Evolutionary conservation across 495 filamentous ascomycete species (phyloP), one percentile per base, ranked within the genome.

Genomic region (Gamarada debralockiae): DNA sequence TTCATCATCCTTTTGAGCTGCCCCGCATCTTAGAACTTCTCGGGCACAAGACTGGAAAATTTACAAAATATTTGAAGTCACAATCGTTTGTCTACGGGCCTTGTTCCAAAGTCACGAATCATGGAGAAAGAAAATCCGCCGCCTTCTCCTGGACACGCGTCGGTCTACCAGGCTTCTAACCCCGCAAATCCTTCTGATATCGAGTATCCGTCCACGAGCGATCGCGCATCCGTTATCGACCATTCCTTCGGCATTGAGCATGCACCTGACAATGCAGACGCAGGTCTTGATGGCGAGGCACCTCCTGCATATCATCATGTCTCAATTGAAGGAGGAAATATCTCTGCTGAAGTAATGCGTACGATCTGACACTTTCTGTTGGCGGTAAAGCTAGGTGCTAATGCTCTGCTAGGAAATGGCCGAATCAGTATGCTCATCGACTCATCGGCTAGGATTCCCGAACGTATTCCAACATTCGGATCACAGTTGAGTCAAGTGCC

Each of bases 261-360:
- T 8, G 31, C 8, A n/a, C 31, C 8, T 34, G 8, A 34, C n/a
- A n/a, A 49, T 9, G 46, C 18, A 4, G 29, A 49, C 15, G 37
- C 25, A 4, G 21, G 18, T 47, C 31, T 53, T 39, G 51, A 53
- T 27, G 42, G 43, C 38, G 51, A 47, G 14, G 42, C 29, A 27
- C 51, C 51, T 45, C 51, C 51, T 21, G 27, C 51, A 3, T 53
- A 53, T 22, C 24, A 53, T 3, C 31, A 52, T 20, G 8, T 34
- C 31, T 33, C 29, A 2, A 34, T 52, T 52, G 50, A 39, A 34
- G 41, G 44, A 22, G 31, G 50, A 2, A 45, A 45, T 52, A 39
- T 53, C 23, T 42, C 25, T 9, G 36, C 51, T 15, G 27, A 38
- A 8, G 42, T 38, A 13, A 13, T 23, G 34, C n/a, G 36, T 50